Evolutionary conservation across 306 rosid genomes (phyloP).

Genomic region (Erythrophleum fordii): DNA sequence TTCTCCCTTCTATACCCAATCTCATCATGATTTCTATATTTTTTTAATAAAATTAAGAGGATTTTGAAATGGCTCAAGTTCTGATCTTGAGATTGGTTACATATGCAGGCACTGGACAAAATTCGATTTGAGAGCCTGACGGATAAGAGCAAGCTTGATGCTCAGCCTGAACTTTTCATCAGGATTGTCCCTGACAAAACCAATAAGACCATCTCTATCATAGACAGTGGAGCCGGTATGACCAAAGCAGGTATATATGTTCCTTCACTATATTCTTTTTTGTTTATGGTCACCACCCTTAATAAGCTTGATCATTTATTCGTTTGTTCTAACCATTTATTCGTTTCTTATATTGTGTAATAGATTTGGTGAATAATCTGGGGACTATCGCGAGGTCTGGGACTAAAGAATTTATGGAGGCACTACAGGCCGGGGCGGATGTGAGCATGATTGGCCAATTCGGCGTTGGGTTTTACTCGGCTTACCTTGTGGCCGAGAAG

Average conservation of each 20-base stretch:
- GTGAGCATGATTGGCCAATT: constrained; percentile 78
- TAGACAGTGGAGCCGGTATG: constrained; percentile 67
- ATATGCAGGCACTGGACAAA: constrained; percentile 61
- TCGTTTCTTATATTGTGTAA: background rate
- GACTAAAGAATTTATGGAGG: constrained; percentile 73
- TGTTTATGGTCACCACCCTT: background rate
- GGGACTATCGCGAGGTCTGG: constrained; percentile 73
- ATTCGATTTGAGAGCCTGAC: constrained; percentile 62
- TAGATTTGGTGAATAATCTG: constrained; percentile 70
- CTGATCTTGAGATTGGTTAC: background rate
- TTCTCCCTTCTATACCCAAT: background rate
- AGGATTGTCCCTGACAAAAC: constrained; percentile 62
- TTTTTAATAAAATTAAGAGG: background rate
- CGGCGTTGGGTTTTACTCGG: constrained; percentile 71
- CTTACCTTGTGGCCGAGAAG: constrained; percentile 66
- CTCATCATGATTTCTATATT: background rate
- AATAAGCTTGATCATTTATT: background rate
- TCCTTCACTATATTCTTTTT: background rate
- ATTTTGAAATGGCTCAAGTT: background rate
- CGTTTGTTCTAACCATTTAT: no score
- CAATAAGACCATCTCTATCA: constrained; percentile 57
- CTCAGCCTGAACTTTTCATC: constrained; percentile 69
- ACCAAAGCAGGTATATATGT: constrained; percentile 59
- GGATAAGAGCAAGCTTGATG: constrained; percentile 60
- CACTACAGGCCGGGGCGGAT: constrained; percentile 65